Conservation (phyloP, 1,139 yeast species). For the Sugiyamaella grinbergsii region DNA sequence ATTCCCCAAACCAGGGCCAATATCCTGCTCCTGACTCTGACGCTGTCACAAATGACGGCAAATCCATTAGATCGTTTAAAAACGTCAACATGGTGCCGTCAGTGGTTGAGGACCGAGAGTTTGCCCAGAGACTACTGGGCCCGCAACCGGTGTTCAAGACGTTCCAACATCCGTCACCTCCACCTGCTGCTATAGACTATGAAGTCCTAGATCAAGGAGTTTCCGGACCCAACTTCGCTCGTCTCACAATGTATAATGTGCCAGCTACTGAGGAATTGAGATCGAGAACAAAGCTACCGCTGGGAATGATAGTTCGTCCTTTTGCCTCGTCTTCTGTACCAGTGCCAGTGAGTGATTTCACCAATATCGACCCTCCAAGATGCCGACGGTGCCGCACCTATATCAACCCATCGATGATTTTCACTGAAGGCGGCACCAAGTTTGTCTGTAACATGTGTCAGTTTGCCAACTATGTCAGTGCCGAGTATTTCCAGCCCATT, state of each 20-base stretch:
- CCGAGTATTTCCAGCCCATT: constrained; percentile 64
- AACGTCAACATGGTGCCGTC: constrained; percentile 46
- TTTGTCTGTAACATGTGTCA: constrained; percentile 89
- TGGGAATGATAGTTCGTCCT: constrained; percentile 80
- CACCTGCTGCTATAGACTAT: constrained; percentile 74
- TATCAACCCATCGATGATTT: constrained; percentile 77
- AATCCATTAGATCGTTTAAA: constrained; percentile 17
- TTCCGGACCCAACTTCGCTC: constrained; percentile 75
- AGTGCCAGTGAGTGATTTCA: constrained; percentile 71
- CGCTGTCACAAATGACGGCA: constrained; percentile 8
- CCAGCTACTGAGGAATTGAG: constrained; percentile 77
- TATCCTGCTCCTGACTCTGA: neutral
- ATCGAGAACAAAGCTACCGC: constrained; percentile 71
- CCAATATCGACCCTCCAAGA: constrained; percentile 68
- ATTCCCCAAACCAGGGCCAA: neutral
- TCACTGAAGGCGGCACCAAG: constrained; percentile 61
- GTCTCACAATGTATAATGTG: constrained; percentile 79
- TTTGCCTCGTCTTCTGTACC: constrained; percentile 49
- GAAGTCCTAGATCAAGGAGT: constrained; percentile 79
- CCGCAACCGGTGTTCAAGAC: constrained; percentile 58
- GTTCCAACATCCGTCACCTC: constrained; percentile 76
- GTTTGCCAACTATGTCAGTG: constrained; percentile 70
- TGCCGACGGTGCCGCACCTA: constrained; percentile 91
- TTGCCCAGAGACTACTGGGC: constrained; percentile 53
- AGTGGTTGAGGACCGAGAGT: constrained; percentile 58